Evolutionary conservation across 108 stramenopile species (phyloP), one percentile per base, ranked within the genome.

Genomic region (Cyclostephanos invisitatus): DNA sequence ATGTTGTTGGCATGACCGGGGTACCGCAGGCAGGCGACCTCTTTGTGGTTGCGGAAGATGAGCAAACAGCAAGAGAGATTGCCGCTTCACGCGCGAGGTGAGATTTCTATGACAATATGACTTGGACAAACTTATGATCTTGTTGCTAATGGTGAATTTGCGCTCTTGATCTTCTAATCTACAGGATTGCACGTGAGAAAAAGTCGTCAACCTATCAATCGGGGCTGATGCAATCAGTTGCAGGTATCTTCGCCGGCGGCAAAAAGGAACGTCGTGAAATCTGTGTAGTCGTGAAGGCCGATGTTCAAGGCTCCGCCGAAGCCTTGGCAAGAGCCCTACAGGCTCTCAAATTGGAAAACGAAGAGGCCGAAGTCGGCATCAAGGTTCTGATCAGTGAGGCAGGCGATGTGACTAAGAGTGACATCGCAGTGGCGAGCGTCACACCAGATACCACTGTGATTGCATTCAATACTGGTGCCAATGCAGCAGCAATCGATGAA

Each of bases 251-350:
- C 70, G 85, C 84, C n/a, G 77, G 85, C 20, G 88, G 78, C 29
- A 75, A 73, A 44, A 95, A 92, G 69, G 85, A 91, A 59, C 70
- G 77, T 15, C 90, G 94, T 57, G 92, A 96, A 74, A 91, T 97
- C 72, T 93, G 89, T 59, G 88, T 97, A 22, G 72, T 99, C 24
- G 84, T 99, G 38, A 98, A 98, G 85, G 97, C 96, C 7, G 97
- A 98, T 69, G 96, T 92, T 0, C 91, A 95, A 69, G 98, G 98
- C 29, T 85, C 95, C 28, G 94, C 97, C 0, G 97, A 97, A 73
- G 98, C 98, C 24, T 68, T 99, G 59, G 82, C 92, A n/a, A 71
- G 90, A 38, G 86, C 97, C 36, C 82, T 99, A 1, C 63, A 68
- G 22, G 94, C 91, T n/a, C 75, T 99, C 29, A 89, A 91, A 62